Conservation (phyloP, 208 protist species). For the Wallacemonas sp. region DNA sequence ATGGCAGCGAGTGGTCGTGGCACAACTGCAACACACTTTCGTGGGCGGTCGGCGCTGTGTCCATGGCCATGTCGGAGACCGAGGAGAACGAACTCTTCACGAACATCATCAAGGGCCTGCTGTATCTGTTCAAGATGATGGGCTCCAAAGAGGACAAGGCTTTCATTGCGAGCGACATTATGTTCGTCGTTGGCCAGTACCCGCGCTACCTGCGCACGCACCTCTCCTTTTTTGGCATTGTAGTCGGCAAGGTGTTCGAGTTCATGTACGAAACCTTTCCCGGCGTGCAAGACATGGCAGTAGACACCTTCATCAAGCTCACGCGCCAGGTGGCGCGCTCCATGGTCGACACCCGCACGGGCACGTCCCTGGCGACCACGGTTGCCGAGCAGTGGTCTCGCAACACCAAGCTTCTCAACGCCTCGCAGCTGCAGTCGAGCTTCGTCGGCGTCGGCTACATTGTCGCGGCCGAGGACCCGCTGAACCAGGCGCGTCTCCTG, state of each 20-base stretch:
- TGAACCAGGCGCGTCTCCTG: constrained; percentile 58
- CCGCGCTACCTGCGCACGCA: constrained; percentile 98
- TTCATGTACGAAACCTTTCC: constrained; percentile 99
- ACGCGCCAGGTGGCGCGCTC: constrained; percentile 94
- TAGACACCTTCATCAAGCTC: constrained; percentile 99
- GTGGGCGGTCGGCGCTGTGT: constrained; percentile 99
- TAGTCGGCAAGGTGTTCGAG: constrained; percentile 99
- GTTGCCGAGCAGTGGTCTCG: constrained; percentile 84
- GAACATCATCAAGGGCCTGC: constrained; percentile 97
- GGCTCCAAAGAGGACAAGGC: constrained; percentile 98
- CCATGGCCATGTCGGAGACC: constrained; percentile 94
- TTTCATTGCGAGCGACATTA: constrained; percentile 99
- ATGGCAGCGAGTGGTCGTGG: constrained; percentile 95
- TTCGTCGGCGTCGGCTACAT: constrained; percentile 97
- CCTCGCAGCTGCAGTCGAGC: constrained; percentile 95
- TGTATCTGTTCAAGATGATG: constrained; percentile 96
- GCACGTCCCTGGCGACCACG: constrained; percentile 91
- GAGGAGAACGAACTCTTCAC: constrained; percentile 98
- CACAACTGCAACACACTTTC: constrained; percentile 98
- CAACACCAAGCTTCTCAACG: constrained; percentile 94
- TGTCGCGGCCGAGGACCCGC: constrained; percentile 65
- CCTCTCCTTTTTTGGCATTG: constrained; percentile 98
- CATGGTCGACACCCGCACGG: constrained; percentile 57
- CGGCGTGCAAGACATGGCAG: constrained; percentile 99
- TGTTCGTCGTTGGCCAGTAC: constrained; percentile 99